Percentiles rank a stretch among this genome's conserved stretches.
Conservation (phyloP, 2,329 filamentous ascomycete genomes). For the Thielaviopsis punctulata region DNA sequence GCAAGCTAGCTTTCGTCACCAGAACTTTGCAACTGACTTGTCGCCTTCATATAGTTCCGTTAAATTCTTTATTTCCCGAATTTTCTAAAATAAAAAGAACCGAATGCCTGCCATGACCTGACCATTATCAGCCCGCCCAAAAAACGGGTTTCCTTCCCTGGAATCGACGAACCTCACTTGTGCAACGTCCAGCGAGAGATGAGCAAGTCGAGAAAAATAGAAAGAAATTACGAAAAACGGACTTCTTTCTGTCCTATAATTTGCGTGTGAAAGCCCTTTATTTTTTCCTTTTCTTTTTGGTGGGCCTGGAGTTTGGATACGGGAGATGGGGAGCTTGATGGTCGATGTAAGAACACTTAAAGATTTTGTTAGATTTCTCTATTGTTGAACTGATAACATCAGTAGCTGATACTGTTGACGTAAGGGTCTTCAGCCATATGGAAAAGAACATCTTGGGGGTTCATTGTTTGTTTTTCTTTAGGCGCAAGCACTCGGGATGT, state of each 20-base stretch:
- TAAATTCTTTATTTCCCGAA: constrained; percentile 12
- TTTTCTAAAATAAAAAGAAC: constrained; percentile 8
- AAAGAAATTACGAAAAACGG: constrained; percentile 11
- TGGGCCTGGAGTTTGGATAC: not conserved
- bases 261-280: not conserved
- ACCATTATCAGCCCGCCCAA: constrained; percentile 4
- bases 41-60: constrained; percentile 8
- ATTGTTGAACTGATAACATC: not conserved
- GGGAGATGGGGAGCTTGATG: not conserved
- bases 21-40: constrained; percentile 4
- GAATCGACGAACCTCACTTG: constrained; percentile 10
- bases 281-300: too few relatives aligned
- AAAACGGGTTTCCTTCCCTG: not conserved
- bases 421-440: too few relatives aligned
- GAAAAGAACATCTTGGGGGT: not conserved
- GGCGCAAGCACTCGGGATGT: not conserved
- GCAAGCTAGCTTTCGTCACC: too few relatives aligned
- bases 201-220: constrained; percentile 11
- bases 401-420: not conserved
- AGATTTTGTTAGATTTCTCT: not conserved
- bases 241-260: not conserved
- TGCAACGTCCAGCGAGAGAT: constrained; percentile 11
- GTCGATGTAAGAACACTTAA: not conserved
- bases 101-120: constrained; percentile 11
- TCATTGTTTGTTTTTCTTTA: not conserved